Conservation (phyloP, 139 green algal species). For the Prasinococcaceae sp. region DNA sequence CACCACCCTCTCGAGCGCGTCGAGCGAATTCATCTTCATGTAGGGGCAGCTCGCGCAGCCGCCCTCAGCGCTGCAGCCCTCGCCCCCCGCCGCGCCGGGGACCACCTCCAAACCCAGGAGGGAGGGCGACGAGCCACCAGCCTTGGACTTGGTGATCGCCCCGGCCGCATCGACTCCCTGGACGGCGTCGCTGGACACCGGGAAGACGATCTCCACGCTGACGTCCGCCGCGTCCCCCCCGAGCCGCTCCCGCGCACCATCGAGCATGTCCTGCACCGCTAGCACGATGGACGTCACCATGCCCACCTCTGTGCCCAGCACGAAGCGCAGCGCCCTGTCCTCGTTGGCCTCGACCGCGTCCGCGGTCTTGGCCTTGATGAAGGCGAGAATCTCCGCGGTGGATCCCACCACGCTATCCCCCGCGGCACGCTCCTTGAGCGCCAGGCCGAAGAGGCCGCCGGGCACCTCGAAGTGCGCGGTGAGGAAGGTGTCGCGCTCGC, state of each 20-base stretch:
- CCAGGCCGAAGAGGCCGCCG: constrained; percentile 83
- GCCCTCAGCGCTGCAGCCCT: constrained; percentile 81
- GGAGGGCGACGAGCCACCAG: no score
- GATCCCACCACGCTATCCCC: constrained; percentile 85
- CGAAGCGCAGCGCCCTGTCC: constrained; percentile 64
- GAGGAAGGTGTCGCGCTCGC: constrained; percentile 90
- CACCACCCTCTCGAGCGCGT: constrained; percentile 29
- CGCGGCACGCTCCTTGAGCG: constrained; percentile 62
- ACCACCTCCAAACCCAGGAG: constrained; percentile 54
- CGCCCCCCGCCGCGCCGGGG: constrained; percentile 45
- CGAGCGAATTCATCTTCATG: constrained; percentile 69
- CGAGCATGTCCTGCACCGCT: constrained; percentile 53
- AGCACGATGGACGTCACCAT: constrained; percentile 96
- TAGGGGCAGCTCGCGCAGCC: constrained; percentile 93
- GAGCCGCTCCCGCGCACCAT: neutral
- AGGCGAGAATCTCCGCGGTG: constrained; percentile 94
- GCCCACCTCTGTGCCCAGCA: constrained; percentile 91
- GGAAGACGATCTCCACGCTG: constrained; percentile 93
- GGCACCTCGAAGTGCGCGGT: constrained; percentile 94
- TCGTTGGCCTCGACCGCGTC: constrained; percentile 43
- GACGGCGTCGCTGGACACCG: constrained; percentile 67
- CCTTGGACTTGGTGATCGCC: no score
- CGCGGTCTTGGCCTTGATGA: constrained; percentile 60
- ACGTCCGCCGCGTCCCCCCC: constrained; percentile 30
- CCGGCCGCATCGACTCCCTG: no score